phyloP scores from a whole-genome alignment of 2,329 filamentous ascomycete species.

The Fusarium dimerum region DNA sequence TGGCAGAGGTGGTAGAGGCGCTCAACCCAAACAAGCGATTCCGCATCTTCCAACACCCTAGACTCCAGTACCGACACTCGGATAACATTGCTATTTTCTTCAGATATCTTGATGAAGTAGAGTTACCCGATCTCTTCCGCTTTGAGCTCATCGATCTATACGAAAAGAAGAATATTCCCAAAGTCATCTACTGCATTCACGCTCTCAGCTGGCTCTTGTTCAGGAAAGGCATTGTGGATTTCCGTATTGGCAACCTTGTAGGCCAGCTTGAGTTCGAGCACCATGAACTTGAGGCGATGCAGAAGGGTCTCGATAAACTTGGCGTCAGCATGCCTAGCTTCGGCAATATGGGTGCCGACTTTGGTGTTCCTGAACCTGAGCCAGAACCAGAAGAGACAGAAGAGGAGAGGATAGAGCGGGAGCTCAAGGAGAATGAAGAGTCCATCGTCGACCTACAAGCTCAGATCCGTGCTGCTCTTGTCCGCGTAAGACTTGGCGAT shows the following conservation, averaged over 20 bases:
- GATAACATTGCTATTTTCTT: slow-evolving; percentile 99
- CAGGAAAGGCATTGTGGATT: slow-evolving; percentile 90
- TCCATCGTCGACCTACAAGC: slow-evolving; percentile 80
- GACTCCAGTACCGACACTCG: slow-evolving; percentile 90
- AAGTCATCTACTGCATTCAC: slow-evolving; percentile 98
- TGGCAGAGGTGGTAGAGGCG: slow-evolving; percentile 91
- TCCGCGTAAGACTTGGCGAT: slow-evolving; percentile 74
- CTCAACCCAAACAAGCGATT: slow-evolving; percentile 75
- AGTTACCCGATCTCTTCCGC: slow-evolving; percentile 91
- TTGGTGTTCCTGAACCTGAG: slow-evolving; percentile 74
- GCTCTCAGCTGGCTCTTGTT: slow-evolving; percentile 96
- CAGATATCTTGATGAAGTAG: slow-evolving; percentile 85
- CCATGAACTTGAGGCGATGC: slow-evolving; percentile 94
- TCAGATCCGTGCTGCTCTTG: slow-evolving; percentile 78
- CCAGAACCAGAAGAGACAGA: slow-evolving; percentile 85
- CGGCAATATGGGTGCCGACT: slow-evolving; percentile 94
- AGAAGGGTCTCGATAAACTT: slow-evolving; percentile 94
- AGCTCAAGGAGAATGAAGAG: slow-evolving; percentile 74
- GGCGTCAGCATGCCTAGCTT: slow-evolving; percentile 97
- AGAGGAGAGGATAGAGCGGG: slow-evolving; percentile 81
- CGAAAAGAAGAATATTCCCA: slow-evolving; percentile 99
- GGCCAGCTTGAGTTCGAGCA: slow-evolving; percentile 97
- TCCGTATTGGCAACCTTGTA: slow-evolving; percentile 94
- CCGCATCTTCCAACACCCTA: slow-evolving; percentile 82
- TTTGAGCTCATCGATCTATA: slow-evolving; percentile 98